These are phyloP conservation scores for Phytomonas sp. DNA, from an alignment of 208 protist species.

Conservation along the genomic window DNA sequence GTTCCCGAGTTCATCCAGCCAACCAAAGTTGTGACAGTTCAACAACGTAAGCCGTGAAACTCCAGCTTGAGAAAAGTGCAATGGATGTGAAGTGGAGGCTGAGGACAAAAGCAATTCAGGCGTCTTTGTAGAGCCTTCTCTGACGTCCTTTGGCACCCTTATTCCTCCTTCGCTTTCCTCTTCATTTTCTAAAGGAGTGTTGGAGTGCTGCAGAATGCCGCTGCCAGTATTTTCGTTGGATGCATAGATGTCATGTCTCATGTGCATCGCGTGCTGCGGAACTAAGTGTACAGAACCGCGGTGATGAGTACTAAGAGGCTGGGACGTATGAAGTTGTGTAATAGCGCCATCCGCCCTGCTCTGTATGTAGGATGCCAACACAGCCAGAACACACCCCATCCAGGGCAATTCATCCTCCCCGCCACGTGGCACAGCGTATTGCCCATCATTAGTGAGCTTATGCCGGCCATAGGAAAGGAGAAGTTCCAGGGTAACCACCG, in stretches of 20 bases:
- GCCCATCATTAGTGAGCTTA: conserved; percentile 24
- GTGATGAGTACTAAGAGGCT: not conserved
- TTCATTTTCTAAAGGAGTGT: not conserved
- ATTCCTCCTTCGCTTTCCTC: not conserved
- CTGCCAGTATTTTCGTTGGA: not conserved
- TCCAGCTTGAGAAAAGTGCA: not conserved
- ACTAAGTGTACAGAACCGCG: not conserved
- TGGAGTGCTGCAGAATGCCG: not conserved
- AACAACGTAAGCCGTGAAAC: conserved; percentile 39
- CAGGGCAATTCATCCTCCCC: conserved; percentile 45
- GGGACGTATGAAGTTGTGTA: not conserved
- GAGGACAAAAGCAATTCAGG: not conserved
- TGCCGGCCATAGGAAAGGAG: conserved; percentile 54
- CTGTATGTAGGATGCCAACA: not conserved
- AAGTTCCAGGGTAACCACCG: conserved; percentile 31
- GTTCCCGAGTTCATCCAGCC: conserved; percentile 33
- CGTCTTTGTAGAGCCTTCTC: not conserved
- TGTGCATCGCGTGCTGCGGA: not conserved
- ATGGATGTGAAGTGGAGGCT: not conserved
- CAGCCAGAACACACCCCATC: conserved; percentile 37
- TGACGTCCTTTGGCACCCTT: not conserved
- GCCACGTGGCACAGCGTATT: conserved; percentile 41
- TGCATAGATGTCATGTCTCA: not conserved
- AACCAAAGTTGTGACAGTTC: conserved; percentile 66
- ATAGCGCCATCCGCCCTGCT: not conserved